Evolutionary conservation across 2,329 filamentous ascomycete species (phyloP).

Genomic region (Hymenoscyphus albidus): DNA sequence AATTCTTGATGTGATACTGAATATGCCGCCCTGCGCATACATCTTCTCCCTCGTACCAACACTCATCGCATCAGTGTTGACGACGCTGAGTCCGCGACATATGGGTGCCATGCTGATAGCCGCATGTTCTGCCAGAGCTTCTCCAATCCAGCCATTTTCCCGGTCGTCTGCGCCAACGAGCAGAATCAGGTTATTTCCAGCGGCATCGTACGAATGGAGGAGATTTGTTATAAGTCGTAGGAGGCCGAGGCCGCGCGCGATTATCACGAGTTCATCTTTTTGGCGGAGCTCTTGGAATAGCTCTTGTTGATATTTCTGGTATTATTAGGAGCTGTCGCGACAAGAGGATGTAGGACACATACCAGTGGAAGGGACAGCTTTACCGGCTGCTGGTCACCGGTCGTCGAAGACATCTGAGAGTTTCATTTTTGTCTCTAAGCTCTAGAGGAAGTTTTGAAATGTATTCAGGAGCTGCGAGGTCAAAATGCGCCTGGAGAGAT

Average conservation of each 20-base stretch:
- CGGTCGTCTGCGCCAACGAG: slow-evolving; percentile 85
- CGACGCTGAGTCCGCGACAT: slow-evolving; percentile 80
- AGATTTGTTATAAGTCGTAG: slow-evolving; percentile 93
- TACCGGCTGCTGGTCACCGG: slow-evolving; percentile 56
- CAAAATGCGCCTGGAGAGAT: no score
- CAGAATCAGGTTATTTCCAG: slow-evolving; percentile 87
- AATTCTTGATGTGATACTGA: slow-evolving; percentile 94
- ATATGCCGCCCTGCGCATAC: slow-evolving; percentile 84
- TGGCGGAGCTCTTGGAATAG: slow-evolving; percentile 85
- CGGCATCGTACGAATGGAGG: slow-evolving; percentile 93
- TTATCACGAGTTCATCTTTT: slow-evolving; percentile 90
- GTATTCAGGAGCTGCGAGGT: no score
- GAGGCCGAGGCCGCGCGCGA: slow-evolving; percentile 87
- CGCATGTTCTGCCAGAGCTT: slow-evolving; percentile 91
- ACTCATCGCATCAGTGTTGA: slow-evolving; percentile 92
- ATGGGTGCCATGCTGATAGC: slow-evolving; percentile 79
- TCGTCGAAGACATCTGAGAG: slow-evolving; percentile 33
- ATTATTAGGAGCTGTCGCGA: slow-evolving; percentile 16
- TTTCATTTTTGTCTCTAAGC: slow-evolving; percentile 23
- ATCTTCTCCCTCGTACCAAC: slow-evolving; percentile 86
- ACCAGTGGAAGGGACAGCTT: slow-evolving; percentile 77
- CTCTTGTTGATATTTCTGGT: slow-evolving; percentile 84
- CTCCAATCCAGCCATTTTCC: slow-evolving; percentile 96
- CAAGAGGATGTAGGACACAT: slow-evolving; percentile 30
- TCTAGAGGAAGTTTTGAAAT: neutral